Base-by-base conservation (phyloP, 2,329 filamentous ascomycete species). In the Fusarium secorum region DNA sequence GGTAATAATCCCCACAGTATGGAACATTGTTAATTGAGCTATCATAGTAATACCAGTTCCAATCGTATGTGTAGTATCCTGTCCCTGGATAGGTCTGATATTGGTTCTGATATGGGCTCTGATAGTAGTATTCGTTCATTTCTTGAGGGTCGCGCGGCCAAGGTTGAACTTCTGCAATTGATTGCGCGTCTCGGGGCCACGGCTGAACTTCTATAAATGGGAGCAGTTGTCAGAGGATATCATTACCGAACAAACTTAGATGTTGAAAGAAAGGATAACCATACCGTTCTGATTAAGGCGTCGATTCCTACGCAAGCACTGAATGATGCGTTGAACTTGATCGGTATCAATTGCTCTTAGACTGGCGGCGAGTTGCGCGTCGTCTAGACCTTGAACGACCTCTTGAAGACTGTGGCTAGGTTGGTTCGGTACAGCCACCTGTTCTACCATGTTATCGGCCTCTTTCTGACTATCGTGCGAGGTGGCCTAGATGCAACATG, bases 41-140 rank as follows among this genome's bases (percentile, higher is more conserved):
- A 32, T 49, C 30, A 15, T 49, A 49, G n/a, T 49, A 49, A 49
- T 49, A 49, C 46, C 46, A 49, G 30, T 49, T 49, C 46, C 46
- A 49, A 9, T 49, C n/a, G 11, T 24, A 49, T 14, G n/a, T 33
- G 17, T 49, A 49, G 46, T 33, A 49, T 14, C 46, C 46, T 33
- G n/a, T 7, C 4, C n/a, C 46, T 33, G 17, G 30, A 33, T 24
- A 11, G 30, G 11, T 3, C 17, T 33, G 28, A 4, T 28, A 28
- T 15, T 28, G 24, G 42, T 30, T 28, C 24, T 45, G 42, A 48
- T 33, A 49, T 18, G 46, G 46, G n/a, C 2, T 10, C 6, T 33
- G 46, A 20, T 49, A 49, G 30, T 24, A 49, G 11, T 33, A 33
- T 17, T 26, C 22, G 48, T 20, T 52, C 32, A 39, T 52, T 7